phyloP scores from a whole-genome alignment of 2,329 filamentous ascomycete species.

The Fusarium pseudograminearum region DNA sequence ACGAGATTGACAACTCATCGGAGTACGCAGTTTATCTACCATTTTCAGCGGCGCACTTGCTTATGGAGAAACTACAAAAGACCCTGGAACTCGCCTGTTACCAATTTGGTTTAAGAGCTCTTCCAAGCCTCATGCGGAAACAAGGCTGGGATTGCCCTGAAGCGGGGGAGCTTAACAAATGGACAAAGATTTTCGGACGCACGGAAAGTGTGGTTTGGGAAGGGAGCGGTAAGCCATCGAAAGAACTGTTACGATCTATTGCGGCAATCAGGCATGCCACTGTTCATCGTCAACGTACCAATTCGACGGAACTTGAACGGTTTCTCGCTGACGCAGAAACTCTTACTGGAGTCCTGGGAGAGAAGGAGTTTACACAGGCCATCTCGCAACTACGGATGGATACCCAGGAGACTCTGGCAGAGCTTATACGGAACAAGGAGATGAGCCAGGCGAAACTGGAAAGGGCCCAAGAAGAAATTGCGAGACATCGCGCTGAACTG shows the following conservation, averaged over 20 bases:
- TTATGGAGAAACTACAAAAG: neutral
- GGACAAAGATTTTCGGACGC: neutral
- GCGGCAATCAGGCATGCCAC: neutral
- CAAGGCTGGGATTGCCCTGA: conserved; percentile 2
- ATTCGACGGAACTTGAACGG: neutral
- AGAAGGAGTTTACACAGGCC: accelerated
- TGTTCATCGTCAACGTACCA: neutral
- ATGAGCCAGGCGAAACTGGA: accelerated
- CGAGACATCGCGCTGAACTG: accelerated
- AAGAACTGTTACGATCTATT: neutral
- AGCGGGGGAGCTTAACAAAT: neutral
- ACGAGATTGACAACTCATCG: neutral
- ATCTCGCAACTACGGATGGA: neutral
- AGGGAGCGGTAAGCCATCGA: accelerated
- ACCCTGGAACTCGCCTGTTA: neutral
- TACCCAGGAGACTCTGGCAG: accelerated
- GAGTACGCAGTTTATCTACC: neutral
- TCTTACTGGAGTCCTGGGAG: neutral
- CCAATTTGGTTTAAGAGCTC: neutral
- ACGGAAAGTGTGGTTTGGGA: neutral
- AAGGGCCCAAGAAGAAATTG: neutral
- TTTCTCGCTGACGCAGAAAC: neutral
- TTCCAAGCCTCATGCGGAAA: neutral
- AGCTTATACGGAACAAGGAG: neutral
- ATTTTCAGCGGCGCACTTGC: neutral